Percentiles rank a stretch among this genome's conserved stretches.
phyloP scores from a whole-genome alignment of 1,284 basidiomycete genomes.

The Cryptococcus hybrid region DNA sequence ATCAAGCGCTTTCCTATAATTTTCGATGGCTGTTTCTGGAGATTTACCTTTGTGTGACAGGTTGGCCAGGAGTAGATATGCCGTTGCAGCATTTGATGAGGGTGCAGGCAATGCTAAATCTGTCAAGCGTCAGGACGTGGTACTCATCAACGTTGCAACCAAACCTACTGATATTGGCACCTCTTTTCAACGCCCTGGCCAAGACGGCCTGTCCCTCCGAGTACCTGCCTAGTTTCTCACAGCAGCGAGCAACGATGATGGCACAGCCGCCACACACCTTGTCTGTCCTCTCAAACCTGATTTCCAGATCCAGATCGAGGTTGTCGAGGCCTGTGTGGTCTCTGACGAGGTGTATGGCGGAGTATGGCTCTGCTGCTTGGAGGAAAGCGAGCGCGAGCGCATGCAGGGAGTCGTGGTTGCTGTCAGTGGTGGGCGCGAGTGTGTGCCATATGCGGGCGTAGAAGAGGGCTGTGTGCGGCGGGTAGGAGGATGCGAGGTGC shows the following conservation, averaged over 20 bases:
- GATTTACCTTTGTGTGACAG: constrained; percentile 50
- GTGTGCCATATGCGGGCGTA: constrained; percentile 41
- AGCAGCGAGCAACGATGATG: constrained; percentile 75
- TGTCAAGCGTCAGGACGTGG: constrained; percentile 9
- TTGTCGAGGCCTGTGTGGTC: constrained; percentile 43
- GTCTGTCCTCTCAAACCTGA: constrained; percentile 45
- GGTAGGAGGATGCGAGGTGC: constrained; percentile 29
- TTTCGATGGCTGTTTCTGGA: constrained; percentile 66
- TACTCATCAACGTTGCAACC: constrained; percentile 1
- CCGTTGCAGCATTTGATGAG: constrained; percentile 26
- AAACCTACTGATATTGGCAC: constrained; percentile 30
- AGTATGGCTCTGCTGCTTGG: constrained; percentile 69
- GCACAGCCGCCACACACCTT: constrained; percentile 66
- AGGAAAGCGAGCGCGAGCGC: constrained; percentile 76
- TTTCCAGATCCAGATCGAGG: constrained; percentile 17
- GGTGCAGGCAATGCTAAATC: constrained; percentile 27
- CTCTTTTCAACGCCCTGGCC: constrained; percentile 33
- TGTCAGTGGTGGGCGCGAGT: constrained; percentile 24
- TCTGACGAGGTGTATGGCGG: constrained; percentile 69
- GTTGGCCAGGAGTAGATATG: constrained; percentile 33
- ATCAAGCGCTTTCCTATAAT: constrained; percentile 69
- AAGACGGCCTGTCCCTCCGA: constrained; percentile 44
- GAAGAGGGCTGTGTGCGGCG: constrained; percentile 37
- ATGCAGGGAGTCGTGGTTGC: constrained; percentile 77
- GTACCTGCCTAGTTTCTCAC: constrained; percentile 62